A percentile compares a stretch with the other conserved stretches of the same genome.
Evolutionary conservation across 176 grass and related monocot species (phyloP).

Genomic region (Poa pratensis): DNA sequence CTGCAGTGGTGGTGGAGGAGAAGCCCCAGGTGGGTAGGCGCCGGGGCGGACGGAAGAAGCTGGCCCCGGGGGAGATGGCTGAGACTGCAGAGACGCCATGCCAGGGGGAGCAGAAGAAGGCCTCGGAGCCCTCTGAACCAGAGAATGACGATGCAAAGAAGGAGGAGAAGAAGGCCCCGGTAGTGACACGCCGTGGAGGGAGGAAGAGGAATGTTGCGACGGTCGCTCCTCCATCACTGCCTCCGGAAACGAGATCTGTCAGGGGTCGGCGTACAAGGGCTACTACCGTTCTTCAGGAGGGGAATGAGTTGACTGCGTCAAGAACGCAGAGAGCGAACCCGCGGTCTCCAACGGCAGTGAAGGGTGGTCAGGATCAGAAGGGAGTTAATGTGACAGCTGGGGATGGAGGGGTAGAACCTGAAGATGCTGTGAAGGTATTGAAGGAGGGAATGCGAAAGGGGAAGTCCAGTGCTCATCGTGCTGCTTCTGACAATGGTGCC

Average conservation of each 20-base stretch:
- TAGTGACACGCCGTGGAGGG: slow-evolving; percentile 19
- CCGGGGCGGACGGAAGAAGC: slow-evolving; percentile 9
- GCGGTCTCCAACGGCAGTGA: not conserved
- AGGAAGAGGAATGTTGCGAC: slow-evolving; percentile 27
- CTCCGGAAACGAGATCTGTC: slow-evolving; percentile 28
- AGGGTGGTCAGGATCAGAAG: slow-evolving; percentile 16
- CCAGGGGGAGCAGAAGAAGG: slow-evolving; percentile 2
- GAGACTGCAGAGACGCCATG: not conserved
- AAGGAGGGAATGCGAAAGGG: not conserved
- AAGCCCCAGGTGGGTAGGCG: slow-evolving; percentile 8
- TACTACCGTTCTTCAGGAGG: slow-evolving; percentile 26
- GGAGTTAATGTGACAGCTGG: slow-evolving; percentile 15
- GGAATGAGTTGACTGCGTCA: slow-evolving; percentile 9
- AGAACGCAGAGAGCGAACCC: not conserved
- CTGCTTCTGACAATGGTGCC: slow-evolving; percentile 2
- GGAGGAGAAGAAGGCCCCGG: not conserved
- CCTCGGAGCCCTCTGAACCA: not conserved
- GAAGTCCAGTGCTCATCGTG: slow-evolving; percentile 15
- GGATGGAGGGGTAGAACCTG: slow-evolving; percentile 14
- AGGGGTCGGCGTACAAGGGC: slow-evolving; percentile 11
- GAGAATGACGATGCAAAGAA: not conserved
- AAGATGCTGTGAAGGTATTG: slow-evolving; percentile 17
- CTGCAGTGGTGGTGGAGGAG: not conserved
- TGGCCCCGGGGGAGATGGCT: not conserved
- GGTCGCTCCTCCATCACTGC: not conserved